Evolutionary conservation across 257 asterid genomes (phyloP), one percentile per base, ranked within the genome.

Genomic region (Forsythia suspensa): DNA sequence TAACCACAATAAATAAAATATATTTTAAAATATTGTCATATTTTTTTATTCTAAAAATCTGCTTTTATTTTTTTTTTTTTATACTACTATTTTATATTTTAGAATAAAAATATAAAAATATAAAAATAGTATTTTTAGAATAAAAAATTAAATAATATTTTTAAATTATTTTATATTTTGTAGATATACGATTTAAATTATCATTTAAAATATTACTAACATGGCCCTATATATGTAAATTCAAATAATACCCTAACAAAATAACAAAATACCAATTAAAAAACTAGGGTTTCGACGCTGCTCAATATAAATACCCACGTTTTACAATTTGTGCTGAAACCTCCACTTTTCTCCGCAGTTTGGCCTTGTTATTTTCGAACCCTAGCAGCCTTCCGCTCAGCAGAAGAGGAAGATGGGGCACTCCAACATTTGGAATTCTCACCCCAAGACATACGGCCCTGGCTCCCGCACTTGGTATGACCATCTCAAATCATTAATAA

Each of bases 381-480:
- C 68, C 51, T 38, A 65, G 76, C 84, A 69, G 80, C 84, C 9
- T 48, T 36, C 44, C 51, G 13, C 57, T 61, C 75, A 78, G 70
- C 51, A 13, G 79, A 74, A 13, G 76, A 63, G 63, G 42, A 83
- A 24, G 38, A 88, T 88, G 91, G 89, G 89, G 15, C 91, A 88
- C 76, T 76, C 89, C 6, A 88, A 88, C 84, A 69, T 88, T 42
- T 85, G 91, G 91, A 88, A 88, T 76, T 85, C 91, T 83, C 91
- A 85, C 78, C 89, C 89, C 18, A 88, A 88, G 83, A 84, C 75
- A 66, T 88, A 88, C 46, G 91, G 90, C 44, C 91, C 88, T 38
- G 91, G 91, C 63, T 88, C 92, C 69, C 90, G 92, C 79, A 82
- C 92, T 51, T 88, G 91, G 91, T 78, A 72, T 21, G 3, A 63